A percentile compares a stretch with the other conserved stretches of the same genome.
phyloP scores from a whole-genome alignment of 139 green algal genomes.

The Limnomonas spitsbergensis region DNA sequence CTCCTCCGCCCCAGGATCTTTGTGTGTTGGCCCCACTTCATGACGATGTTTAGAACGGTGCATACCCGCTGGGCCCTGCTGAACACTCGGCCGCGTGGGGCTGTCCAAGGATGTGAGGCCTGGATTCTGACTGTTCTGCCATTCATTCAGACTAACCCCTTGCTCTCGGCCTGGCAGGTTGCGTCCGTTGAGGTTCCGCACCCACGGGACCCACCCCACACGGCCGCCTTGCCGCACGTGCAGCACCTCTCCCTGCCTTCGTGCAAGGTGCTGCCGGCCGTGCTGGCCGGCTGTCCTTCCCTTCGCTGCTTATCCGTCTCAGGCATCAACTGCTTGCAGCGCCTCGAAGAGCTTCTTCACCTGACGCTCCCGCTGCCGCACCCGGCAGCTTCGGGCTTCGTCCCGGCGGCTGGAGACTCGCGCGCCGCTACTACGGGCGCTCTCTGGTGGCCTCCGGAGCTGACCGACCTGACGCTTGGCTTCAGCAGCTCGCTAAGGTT shows the following conservation, averaged over 20 bases:
- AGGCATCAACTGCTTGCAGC: constrained; percentile 14
- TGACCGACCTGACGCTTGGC: neutral
- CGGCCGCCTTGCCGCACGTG: neutral
- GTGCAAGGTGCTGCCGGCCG: neutral
- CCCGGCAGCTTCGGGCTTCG: neutral
- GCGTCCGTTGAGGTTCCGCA: neutral
- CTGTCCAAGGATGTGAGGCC: too few species aligned
- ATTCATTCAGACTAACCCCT: too few species aligned
- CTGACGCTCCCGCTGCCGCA: neutral
- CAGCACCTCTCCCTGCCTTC: neutral
- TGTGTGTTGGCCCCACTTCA: too few species aligned
- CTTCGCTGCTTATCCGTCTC: neutral
- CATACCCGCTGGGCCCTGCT: too few species aligned
- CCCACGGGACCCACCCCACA: neutral
- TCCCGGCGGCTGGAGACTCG: neutral
- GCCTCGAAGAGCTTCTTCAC: constrained; percentile 14
- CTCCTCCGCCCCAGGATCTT: too few species aligned
- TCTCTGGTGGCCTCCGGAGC: constrained; percentile 1
- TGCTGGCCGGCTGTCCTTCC: constrained; percentile 1
- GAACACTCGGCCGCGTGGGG: too few species aligned
- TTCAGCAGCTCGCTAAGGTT: constrained; percentile 9
- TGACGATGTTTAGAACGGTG: too few species aligned
- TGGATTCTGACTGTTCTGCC: too few species aligned
- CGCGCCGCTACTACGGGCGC: neutral
- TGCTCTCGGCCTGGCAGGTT: too few species aligned